Conservation (phyloP, 768 basidiomycete species). For the Hygrophorus pudorinus region DNA sequence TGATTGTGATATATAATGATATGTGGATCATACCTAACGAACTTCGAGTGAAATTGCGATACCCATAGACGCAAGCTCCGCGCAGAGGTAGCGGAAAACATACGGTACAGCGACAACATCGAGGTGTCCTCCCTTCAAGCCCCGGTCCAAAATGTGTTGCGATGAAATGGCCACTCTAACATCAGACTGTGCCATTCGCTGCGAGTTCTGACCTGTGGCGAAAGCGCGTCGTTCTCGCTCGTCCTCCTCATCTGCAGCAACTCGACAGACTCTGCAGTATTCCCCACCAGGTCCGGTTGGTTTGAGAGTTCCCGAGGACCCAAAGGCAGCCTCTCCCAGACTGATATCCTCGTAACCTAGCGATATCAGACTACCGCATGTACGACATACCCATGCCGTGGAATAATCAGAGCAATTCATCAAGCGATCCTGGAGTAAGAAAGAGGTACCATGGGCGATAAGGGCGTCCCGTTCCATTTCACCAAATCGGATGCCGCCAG, state of each 20-base stretch:
- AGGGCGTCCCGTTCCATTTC: slow-evolving; percentile 99
- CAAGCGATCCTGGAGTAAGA: slow-evolving; percentile 93
- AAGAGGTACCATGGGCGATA: slow-evolving; percentile 97
- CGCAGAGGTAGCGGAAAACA: slow-evolving; percentile 89
- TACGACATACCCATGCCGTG: slow-evolving; percentile 97
- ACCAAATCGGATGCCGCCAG: slow-evolving; percentile 97
- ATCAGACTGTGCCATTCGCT: slow-evolving; percentile 33
- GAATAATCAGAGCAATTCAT: slow-evolving; percentile 99
- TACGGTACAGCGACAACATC: slow-evolving; percentile 95
- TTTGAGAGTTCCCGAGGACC: slow-evolving; percentile 38
- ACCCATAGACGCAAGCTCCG: slow-evolving; percentile 98
- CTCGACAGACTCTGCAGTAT: slow-evolving; percentile 91
- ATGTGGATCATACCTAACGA: slow-evolving; percentile 10
- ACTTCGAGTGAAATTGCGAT: slow-evolving; percentile 84
- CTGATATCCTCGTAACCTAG: slow-evolving; percentile 89
- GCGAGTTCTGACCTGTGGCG: slow-evolving; percentile 42
- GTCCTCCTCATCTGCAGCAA: slow-evolving; percentile 53
- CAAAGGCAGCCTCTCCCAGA: slow-evolving; percentile 53
- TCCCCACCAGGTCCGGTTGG: slow-evolving; percentile 76
- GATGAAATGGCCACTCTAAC: slow-evolving; percentile 58
- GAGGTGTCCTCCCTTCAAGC: slow-evolving; percentile 68
- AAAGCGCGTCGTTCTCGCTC: slow-evolving; percentile 50
- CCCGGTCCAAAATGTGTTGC: slow-evolving; percentile 50
- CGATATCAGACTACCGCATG: slow-evolving; percentile 91
- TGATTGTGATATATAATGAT: background rate